Evolutionary conservation across 1,284 basidiomycete species (phyloP), one percentile per base, ranked within the genome.

Genomic region (Ustilago shanxiensis): DNA sequence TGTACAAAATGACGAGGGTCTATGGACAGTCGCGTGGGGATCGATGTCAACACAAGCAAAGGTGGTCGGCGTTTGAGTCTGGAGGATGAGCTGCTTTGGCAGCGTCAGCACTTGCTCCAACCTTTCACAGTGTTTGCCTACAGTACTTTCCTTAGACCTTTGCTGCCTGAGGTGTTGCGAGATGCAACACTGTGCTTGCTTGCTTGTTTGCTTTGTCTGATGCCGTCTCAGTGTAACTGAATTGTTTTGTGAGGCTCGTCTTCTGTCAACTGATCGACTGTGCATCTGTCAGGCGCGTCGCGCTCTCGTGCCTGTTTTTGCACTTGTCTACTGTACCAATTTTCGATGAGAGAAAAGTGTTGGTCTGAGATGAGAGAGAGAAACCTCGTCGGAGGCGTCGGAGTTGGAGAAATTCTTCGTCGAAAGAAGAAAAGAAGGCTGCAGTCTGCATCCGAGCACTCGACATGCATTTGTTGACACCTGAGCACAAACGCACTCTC

Each of bases 351-450:
- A 8, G 8, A 22, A 45, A 8, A 31, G 54, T 65, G 62, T 65
- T 58, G 60, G 60, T 56, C 49, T 58, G 41, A 55, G 16, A 28
- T 31, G 39, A 47, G 49, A 29, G 24, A 50, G 49, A 31, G 22
- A 33, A n/a, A n/a, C n/a, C n/a, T n/a, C 16, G 14, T 29, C 49
- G 24, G 22, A 18, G 35, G 47, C 28, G 54, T 58, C 63, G 63
- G 63, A 65, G 63, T 53, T 59, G 55, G 24, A 29, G 22, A 20
- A n/a, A 13, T 51, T 51, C 45, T 44, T 64, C n/a, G n/a, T n/a
- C n/a, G 47, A 35, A 53, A 59, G 59, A 56, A 65, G 59, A 37
- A 65, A 65, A 59, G 63, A 65, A 65, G 63, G 56, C 57, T 65
- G 39, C 37, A 26, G 37, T 45, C 11, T 33, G 31, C 31, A 33